Conservation (phyloP, 306 rosid species). For the Sophora flavescens region DNA sequence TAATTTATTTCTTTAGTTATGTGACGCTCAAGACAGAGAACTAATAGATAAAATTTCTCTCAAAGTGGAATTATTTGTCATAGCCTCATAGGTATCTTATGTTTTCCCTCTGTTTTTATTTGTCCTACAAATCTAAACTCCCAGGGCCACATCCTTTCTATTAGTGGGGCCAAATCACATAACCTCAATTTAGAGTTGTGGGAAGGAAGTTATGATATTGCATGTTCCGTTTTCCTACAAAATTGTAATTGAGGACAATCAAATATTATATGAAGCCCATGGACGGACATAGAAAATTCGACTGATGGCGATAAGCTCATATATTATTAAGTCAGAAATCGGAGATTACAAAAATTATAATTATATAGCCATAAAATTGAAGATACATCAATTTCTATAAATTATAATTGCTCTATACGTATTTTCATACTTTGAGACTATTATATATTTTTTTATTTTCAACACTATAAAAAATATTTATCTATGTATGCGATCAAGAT, state of each 20-base stretch:
- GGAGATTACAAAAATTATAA: no score
- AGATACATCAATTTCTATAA: no score
- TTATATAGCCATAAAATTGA: no score
- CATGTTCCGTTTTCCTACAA: constrained; percentile 15
- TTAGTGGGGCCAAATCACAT: constrained; percentile 40
- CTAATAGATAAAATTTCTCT: constrained; percentile 39
- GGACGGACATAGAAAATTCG: no score
- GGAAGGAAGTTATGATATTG: constrained; percentile 1
- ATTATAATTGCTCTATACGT: no score
- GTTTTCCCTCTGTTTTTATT: constrained; percentile 33
- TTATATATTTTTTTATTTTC: no score
- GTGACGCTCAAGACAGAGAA: constrained; percentile 48
- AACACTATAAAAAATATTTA: no score
- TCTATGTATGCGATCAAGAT: no score
- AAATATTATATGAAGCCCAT: neutral
- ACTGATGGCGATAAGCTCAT: no score
- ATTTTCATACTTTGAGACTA: no score
- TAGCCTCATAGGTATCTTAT: constrained; percentile 12
- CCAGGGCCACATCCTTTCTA: constrained; percentile 27
- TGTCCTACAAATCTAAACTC: constrained; percentile 43
- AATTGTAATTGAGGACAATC: constrained; percentile 16
- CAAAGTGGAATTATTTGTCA: constrained; percentile 18
- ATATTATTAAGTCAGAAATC: no score
- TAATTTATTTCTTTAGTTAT: constrained; percentile 34
- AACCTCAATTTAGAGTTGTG: constrained; percentile 26